Evolutionary conservation across 2,329 filamentous ascomycete genomes (phyloP).

Genomic region (Colletotrichum cuscutae): DNA sequence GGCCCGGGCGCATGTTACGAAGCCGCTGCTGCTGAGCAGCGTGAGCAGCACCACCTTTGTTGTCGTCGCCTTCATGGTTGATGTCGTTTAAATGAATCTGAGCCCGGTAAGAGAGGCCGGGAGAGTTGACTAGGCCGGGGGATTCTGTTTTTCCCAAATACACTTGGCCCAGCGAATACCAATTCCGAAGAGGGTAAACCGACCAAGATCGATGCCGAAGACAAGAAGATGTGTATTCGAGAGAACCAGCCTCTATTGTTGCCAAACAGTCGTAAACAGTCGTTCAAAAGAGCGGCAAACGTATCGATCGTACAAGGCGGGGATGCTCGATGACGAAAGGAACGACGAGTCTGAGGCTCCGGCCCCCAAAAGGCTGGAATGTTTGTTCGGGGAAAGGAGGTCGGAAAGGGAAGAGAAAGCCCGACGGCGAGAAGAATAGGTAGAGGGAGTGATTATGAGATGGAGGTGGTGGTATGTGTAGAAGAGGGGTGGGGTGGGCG

Average conservation of each 20-base stretch:
- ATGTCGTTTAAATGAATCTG: not conserved
- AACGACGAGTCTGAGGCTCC: not conserved
- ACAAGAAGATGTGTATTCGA: not conserved
- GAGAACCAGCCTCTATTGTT: constrained; percentile 26
- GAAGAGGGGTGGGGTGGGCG: not conserved
- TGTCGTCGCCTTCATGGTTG: constrained; percentile 9
- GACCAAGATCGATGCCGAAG: too few species aligned
- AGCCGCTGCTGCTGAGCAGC: constrained; percentile 10
- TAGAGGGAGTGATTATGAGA: not conserved
- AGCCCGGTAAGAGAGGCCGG: too few species aligned
- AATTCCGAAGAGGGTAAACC: too few species aligned
- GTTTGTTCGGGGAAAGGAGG: not conserved
- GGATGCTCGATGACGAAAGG: not conserved
- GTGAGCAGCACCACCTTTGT: constrained; percentile 13
- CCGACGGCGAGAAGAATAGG: not conserved
- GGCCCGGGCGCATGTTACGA: not conserved
- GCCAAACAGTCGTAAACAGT: not conserved
- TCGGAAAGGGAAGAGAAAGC: not conserved
- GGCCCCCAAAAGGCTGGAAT: not conserved
- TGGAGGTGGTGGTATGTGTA: not conserved
- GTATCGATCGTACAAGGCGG: not conserved
- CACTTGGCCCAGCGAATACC: not conserved
- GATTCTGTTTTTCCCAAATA: not conserved
- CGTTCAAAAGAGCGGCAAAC: not conserved
- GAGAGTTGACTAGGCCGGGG: too few species aligned